Evolutionary conservation across 2,329 filamentous ascomycete species (phyloP).

Genomic region (Fusarium setosum): DNA sequence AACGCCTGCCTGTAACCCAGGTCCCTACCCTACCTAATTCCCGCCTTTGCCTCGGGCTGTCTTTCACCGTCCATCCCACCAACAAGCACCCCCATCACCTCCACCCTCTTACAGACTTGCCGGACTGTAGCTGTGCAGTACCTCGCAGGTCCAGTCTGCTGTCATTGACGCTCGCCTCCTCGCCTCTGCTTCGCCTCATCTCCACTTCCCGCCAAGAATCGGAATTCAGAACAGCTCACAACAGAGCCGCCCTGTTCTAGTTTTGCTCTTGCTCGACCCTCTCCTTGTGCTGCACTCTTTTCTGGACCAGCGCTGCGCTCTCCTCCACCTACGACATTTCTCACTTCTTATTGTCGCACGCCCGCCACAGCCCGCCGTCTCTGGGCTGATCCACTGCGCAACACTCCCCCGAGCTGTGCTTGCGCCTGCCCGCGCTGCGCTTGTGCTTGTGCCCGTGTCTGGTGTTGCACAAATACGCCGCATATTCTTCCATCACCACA

Average conservation of each 20-base stretch:
- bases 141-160: slow-evolving; percentile 7
- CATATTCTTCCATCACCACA: slow-evolving; percentile 22
- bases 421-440: slow-evolving; percentile 23
- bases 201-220: slow-evolving; percentile 34
- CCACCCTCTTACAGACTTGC: slow-evolving; percentile 7
- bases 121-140: not conserved
- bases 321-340: not conserved
- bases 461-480: slow-evolving; percentile 28
- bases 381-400: slow-evolving; percentile 34
- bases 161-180: slow-evolving; percentile 10
- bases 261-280: slow-evolving; percentile 20
- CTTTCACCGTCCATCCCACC: slow-evolving; percentile 7
- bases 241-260: slow-evolving; percentile 30
- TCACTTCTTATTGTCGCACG: slow-evolving; percentile 22
- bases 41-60: slow-evolving; percentile 17
- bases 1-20: slow-evolving; percentile 2
- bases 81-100: slow-evolving; percentile 32
- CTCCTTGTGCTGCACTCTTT: slow-evolving; percentile 20
- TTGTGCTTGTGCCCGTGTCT: slow-evolving; percentile 26
- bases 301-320: not conserved
- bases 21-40: not conserved
- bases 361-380: slow-evolving; percentile 30
- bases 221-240: slow-evolving; percentile 26
- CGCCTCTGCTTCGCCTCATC: slow-evolving; percentile 32
- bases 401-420: slow-evolving; percentile 38